Evolutionary conservation across 2,329 filamentous ascomycete genomes (phyloP).

Genomic region (Orbilia javanica): DNA sequence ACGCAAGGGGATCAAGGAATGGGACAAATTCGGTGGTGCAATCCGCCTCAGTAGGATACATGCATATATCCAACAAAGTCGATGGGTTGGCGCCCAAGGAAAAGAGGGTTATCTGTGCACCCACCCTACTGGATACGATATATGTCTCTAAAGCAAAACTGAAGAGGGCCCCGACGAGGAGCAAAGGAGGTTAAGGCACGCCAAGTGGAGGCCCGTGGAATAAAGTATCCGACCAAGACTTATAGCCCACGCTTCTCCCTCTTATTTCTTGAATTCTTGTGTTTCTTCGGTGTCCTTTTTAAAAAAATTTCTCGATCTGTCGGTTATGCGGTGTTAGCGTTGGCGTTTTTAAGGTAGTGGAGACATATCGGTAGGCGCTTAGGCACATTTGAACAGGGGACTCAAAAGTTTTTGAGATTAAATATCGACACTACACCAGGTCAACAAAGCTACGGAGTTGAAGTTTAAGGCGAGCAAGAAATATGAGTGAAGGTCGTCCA

Average conservation of each 20-base stretch:
- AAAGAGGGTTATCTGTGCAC: not conserved
- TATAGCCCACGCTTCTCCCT: slow-evolving; percentile 27
- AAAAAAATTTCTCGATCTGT: not conserved
- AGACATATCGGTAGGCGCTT: not conserved
- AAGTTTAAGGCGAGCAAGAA: not conserved
- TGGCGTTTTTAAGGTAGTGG: slow-evolving; percentile 30
- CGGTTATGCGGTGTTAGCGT: slow-evolving; percentile 39
- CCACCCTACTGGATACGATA: not conserved
- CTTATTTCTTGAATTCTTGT: not conserved
- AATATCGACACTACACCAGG: not conserved
- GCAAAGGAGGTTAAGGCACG: slow-evolving; percentile 26
- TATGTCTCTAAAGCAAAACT: not conserved
- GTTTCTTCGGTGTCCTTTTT: not conserved
- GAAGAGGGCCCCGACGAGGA: not conserved
- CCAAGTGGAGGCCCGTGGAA: slow-evolving; percentile 18
- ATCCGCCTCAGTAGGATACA: slow-evolving; percentile 14
- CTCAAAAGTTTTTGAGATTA: not conserved
- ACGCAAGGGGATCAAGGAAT: slow-evolving; percentile 25
- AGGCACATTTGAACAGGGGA: not conserved
- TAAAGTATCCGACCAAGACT: not conserved
- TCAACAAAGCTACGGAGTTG: not conserved
- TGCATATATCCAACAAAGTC: slow-evolving; percentile 51
- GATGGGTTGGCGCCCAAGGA: slow-evolving; percentile 19
- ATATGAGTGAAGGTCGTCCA: slow-evolving; percentile 34
- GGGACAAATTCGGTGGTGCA: not conserved